Evolutionary conservation across 192 early-diverging fungal genomes (phyloP), one percentile per base, ranked within the genome.

Genomic region (Coemansia sp.): DNA sequence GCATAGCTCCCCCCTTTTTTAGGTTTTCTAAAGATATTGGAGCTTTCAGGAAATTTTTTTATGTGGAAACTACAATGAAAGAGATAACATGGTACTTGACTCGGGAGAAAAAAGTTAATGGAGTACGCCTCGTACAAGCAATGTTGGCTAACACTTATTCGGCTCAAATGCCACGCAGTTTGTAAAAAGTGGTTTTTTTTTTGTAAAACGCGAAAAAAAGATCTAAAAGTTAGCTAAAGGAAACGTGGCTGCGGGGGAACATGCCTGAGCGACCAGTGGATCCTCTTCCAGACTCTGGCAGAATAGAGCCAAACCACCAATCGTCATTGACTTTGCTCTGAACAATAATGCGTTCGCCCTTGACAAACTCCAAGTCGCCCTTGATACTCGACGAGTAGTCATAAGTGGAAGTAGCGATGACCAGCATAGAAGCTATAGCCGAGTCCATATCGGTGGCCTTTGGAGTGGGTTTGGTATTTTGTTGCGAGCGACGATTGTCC

Each of bases 291-390:
- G 73, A 65, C 13, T 63, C 76, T 34, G 82, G 74, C 36, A 84
- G 70, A 24, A 84, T 78, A 34, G 76, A 78, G 38, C 82, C 82
- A 42, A 79, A 78, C 82, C 82, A 84, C 82, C 82, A 84, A 72
- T 84, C 82, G 68, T 84, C 82, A 62, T 84, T 84, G 82, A 84
- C 73, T 33, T 73, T 72, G 74, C 77, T 79, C 67, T 79, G 76
- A 54, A 84, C 72, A 61, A 79, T 74, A 27, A 84, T 84, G 68
- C 82, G 82, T 67, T 84, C 82, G 65, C 77, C 82, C 36, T 47
- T 52, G 38, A 71, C 38, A 47, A 84, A 84, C 71, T 79, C 77
- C 38, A 84, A 67, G 47, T 84, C 82, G 60, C 82, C 82, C 66
- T 79, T 84, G 68, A 84, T 75, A 46, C 68, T 65, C 29, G 82